Evolutionary conservation across 768 basidiomycete species (phyloP), one percentile per base, ranked within the genome.

Genomic region (Gymnopilus junonius): DNA sequence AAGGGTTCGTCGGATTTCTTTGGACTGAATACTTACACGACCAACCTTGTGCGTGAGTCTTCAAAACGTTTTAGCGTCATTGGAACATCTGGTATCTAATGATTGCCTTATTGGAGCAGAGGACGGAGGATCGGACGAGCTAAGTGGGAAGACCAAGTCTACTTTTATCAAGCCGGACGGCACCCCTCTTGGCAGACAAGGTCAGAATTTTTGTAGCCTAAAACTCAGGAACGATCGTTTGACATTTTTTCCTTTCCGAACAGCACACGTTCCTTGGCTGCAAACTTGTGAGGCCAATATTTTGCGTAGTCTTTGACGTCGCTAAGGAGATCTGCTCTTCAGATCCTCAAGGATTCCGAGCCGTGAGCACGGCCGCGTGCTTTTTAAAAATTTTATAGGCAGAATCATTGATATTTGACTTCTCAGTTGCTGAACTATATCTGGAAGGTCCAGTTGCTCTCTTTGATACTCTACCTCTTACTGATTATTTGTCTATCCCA

Each of bases 1-100:
- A 82, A 84, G 43, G 85, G 85, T 35, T 88, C 86, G 0, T 86
- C 87, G 5, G 88, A 87, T 69, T 90, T 89, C 75, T 87, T 87
- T 67, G 88, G 88, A 6, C 76, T 88, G 74, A 89, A 89, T 71
- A 86, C 86, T 1, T 89, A 90, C 68, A 86, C 87, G 7, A 87
- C 82, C 10, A 84, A 87, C 57, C 74, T 89, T 48, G 80, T 82
- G 71, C 77, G 87, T 87, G 63, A 73, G 84, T 74, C 27, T 51
- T 6, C 17, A 15, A 20, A 51, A 23, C 32, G 12, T 46, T 25
- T 27, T 20, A 15, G 8, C 34, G 23, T 32, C 34, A 3, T 21
- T 51, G 34, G 17, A 14, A 21, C 58, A 12, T 46, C 17, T 55
- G 50, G 8, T 14, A 39, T 2, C 8, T 66, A 20, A 62, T 37